Percentiles rank a stretch among this genome's conserved stretches.
Conservation (phyloP, 805 yeast species). For the Wickerhamomyces ciferrii region DNA sequence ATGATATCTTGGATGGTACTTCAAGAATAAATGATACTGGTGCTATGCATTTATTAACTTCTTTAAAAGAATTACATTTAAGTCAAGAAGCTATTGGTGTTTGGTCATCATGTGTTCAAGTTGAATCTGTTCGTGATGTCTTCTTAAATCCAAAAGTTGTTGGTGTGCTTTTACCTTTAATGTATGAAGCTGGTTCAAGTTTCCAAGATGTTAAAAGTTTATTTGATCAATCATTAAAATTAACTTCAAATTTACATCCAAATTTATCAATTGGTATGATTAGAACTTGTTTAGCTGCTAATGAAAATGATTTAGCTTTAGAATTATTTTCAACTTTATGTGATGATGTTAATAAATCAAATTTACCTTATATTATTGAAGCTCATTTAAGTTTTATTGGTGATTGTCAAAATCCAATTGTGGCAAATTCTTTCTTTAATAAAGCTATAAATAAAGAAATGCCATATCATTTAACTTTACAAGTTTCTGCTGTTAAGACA, state of each 20-base stretch:
- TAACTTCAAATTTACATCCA: conserved; percentile 18
- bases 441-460: conserved; percentile 64
- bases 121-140: conserved; percentile 31
- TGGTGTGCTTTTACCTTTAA: conserved; percentile 62
- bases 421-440: conserved; percentile 70
- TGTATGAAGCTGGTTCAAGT: conserved; percentile 54
- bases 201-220: conserved; percentile 58
- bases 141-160: conserved; percentile 63
- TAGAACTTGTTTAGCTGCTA: conserved; percentile 61
- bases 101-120: conserved; percentile 63
- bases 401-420: conserved; percentile 62
- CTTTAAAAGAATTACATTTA: conserved; percentile 55
- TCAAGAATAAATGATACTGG: conserved; percentile 46
- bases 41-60: conserved; percentile 51
- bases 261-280: conserved; percentile 69
- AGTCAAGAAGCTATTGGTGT: conserved; percentile 59
- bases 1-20: conserved; percentile 39
- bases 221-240: conserved; percentile 35
- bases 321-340: conserved; percentile 58
- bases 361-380: conserved; percentile 55
- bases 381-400: conserved; percentile 79
- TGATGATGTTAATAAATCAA: conserved; percentile 35
- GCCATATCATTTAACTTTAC: conserved; percentile 68
- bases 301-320: conserved; percentile 61
- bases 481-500: conserved; percentile 67